A percentile compares a stretch with the other conserved stretches of the same genome.
phyloP scores from a whole-genome alignment of 805 yeast species.

The Metschnikowia drakensbergensis region DNA sequence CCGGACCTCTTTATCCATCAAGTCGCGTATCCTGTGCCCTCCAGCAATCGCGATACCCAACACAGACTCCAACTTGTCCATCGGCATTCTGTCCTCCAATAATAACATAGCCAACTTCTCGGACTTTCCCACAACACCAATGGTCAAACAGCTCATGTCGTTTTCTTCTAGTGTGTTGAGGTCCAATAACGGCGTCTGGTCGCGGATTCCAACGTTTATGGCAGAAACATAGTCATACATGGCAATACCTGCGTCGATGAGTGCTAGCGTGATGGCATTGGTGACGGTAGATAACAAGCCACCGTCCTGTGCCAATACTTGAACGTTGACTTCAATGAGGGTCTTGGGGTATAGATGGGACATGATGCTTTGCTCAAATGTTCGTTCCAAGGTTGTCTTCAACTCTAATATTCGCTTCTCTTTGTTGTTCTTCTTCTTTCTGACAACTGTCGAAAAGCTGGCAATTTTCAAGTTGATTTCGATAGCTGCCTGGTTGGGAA shows the following conservation, averaged over 20 bases:
- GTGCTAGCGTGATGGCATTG: slow-evolving; percentile 83
- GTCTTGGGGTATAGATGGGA: slow-evolving; percentile 78
- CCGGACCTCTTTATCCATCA: slow-evolving; percentile 84
- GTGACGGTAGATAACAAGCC: slow-evolving; percentile 75
- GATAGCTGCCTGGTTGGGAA: slow-evolving; percentile 51
- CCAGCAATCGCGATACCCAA: slow-evolving; percentile 85
- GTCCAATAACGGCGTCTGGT: slow-evolving; percentile 73
- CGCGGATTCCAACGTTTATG: slow-evolving; percentile 74
- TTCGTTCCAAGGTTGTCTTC: slow-evolving; percentile 60
- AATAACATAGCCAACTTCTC: slow-evolving; percentile 74
- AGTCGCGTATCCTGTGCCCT: slow-evolving; percentile 70
- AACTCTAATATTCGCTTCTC: slow-evolving; percentile 71
- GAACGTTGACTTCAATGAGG: slow-evolving; percentile 66
- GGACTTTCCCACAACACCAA: slow-evolving; percentile 80
- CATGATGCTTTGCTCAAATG: slow-evolving; percentile 72
- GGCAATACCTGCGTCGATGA: slow-evolving; percentile 93
- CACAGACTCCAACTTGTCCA: slow-evolving; percentile 73
- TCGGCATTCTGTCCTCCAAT: slow-evolving; percentile 79
- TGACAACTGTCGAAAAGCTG: slow-evolving; percentile 73
- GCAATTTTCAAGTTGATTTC: slow-evolving; percentile 68
- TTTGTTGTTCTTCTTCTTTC: slow-evolving; percentile 63
- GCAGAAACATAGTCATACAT: slow-evolving; percentile 88
- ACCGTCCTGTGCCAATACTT: slow-evolving; percentile 87
- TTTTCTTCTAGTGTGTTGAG: slow-evolving; percentile 77
- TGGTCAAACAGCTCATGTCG: slow-evolving; percentile 75